A percentile compares a stretch with the other conserved stretches of the same genome.
Evolutionary conservation across 2,329 filamentous ascomycete genomes (phyloP).

Genomic region (Domatiomyces globalis): DNA sequence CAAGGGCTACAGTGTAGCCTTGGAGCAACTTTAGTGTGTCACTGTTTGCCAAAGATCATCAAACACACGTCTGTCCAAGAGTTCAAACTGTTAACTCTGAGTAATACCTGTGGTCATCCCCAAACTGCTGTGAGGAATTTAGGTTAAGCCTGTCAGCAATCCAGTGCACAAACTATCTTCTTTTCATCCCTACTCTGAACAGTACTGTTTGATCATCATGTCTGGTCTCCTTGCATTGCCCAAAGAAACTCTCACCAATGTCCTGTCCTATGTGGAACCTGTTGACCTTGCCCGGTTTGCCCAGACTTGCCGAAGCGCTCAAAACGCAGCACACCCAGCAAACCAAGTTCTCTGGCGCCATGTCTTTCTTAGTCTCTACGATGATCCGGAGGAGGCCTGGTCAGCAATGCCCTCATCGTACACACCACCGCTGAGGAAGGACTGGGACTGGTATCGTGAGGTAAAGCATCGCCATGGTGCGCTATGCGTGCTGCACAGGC

Average conservation of each 20-base stretch:
- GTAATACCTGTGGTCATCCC: too few species aligned
- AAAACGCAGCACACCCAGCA: constrained; percentile 4
- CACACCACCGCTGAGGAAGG: not conserved
- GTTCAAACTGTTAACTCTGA: too few species aligned
- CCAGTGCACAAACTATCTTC: too few species aligned
- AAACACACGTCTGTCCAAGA: too few species aligned
- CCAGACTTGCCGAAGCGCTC: constrained; percentile 12
- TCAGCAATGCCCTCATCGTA: not conserved
- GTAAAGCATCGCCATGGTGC: constrained; percentile 7
- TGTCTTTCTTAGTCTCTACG: constrained; percentile 15
- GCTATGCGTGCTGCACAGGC: constrained; percentile 3
- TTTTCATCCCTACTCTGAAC: too few species aligned
- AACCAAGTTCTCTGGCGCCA: constrained; percentile 6
- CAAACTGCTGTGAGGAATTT: too few species aligned
- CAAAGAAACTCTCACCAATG: constrained; percentile 12
- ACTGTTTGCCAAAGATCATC: too few species aligned
- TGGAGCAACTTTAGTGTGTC: too few species aligned
- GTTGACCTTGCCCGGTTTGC: constrained; percentile 8
- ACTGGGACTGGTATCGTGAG: constrained; percentile 15
- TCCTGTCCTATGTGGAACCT: constrained; percentile 9
- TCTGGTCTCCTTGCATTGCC: constrained; percentile 7
- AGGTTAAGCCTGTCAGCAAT: too few species aligned
- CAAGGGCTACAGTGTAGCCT: too few species aligned
- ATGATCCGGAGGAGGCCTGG: constrained; percentile 16
- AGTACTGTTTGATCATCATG: too few species aligned